Evolutionary conservation across 306 rosid species (phyloP).

Genomic region (Medicago ruthenica): DNA sequence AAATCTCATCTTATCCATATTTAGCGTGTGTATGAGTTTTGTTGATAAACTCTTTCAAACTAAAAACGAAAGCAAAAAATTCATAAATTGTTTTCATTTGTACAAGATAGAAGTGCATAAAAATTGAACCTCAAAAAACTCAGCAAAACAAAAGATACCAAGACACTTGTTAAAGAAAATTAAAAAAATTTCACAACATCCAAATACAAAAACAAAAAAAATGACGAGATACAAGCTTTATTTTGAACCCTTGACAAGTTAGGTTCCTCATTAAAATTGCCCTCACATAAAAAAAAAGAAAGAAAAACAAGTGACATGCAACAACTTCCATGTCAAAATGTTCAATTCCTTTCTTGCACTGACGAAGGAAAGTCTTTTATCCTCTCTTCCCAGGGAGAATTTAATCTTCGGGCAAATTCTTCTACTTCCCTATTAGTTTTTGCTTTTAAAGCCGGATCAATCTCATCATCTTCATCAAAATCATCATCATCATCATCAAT

Average conservation of each 20-base stretch:
- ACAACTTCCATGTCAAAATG: conserved; percentile 54
- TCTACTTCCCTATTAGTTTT: conserved; percentile 96
- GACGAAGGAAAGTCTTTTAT: conserved; percentile 80
- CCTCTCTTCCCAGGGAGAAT: conserved; percentile 92
- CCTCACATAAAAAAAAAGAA: not conserved
- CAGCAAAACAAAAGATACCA: not conserved
- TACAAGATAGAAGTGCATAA: not conserved
- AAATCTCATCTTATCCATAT: too few species aligned
- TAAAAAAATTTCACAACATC: not conserved
- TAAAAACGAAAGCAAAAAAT: too few species aligned
- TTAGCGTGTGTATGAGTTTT: too few species aligned
- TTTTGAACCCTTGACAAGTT: conserved; percentile 9
- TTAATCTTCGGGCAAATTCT: conserved; percentile 93
- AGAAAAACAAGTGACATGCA: conserved; percentile 42
- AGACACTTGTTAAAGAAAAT: conserved; percentile 6
- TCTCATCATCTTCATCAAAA: conserved; percentile 68
- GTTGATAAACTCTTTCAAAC: too few species aligned
- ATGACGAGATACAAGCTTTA: not conserved
- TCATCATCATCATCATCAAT: conserved; percentile 40
- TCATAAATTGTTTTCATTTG: too few species aligned
- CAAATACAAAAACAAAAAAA: too few species aligned
- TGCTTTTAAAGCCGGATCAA: conserved; percentile 85
- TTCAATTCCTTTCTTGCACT: conserved; percentile 70
- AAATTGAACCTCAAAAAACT: not conserved
- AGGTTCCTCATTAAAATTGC: not conserved